phyloP scores from a whole-genome alignment of 2,329 filamentous ascomycete species.

The Pseudogymnoascus sp. region DNA sequence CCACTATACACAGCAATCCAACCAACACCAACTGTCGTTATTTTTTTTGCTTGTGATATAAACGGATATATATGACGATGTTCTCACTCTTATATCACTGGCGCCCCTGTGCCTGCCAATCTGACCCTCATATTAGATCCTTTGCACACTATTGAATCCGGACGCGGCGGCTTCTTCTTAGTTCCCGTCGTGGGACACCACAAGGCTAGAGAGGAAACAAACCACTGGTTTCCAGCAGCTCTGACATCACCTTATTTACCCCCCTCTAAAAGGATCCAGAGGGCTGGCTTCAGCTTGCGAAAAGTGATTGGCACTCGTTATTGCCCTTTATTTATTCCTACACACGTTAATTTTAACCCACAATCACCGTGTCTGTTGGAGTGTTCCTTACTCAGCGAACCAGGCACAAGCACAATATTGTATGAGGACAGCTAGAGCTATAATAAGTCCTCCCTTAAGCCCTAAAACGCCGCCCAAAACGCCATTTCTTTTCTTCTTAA shows the following conservation, averaged over 20 bases:
- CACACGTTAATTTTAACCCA: not conserved
- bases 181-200: not conserved
- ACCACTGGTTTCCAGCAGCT: not conserved
- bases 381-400: not conserved
- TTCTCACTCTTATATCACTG: not conserved
- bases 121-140: not conserved
- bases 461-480: not conserved
- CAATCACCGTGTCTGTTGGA: not conserved
- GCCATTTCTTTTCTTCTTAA: not conserved
- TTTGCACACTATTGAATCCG: not conserved
- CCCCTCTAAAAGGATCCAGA: not conserved
- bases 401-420: not conserved
- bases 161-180: not conserved
- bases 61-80: not conserved
- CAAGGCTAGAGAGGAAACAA: not conserved
- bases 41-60: constrained; percentile 2
- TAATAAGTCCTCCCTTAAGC: not conserved
- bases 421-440: not conserved
- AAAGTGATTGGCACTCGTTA: constrained; percentile 2
- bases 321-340: not conserved
- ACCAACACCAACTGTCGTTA: not conserved
- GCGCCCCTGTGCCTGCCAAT: not conserved
- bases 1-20: not conserved
- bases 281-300: not conserved
- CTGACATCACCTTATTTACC: constrained; percentile 3